Percentiles rank a stretch among this genome's conserved stretches.
Evolutionary conservation across 192 early-diverging fungal genomes (phyloP).

Genomic region (Gryganskiella cystojenkinii): DNA sequence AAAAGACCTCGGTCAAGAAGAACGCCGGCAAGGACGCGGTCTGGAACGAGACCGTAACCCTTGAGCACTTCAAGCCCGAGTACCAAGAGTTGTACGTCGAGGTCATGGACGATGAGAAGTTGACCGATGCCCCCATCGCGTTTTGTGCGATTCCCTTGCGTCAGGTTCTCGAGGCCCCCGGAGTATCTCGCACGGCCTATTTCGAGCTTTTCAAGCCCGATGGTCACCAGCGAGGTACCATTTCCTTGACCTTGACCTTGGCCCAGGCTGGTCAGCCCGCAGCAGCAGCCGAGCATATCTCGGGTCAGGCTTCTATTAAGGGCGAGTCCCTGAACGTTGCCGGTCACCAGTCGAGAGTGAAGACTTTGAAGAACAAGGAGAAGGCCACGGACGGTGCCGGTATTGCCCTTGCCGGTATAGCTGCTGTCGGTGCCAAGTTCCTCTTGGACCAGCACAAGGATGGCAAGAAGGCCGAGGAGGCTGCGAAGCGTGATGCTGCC

Average conservation of each 20-base stretch:
- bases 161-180: constrained; percentile 47
- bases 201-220: constrained; percentile 47
- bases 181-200: constrained; percentile 32
- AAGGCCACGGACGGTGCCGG: constrained; percentile 36
- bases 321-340: constrained; percentile 14
- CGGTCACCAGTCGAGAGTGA: constrained; percentile 39
- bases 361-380: constrained; percentile 44
- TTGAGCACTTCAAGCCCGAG: constrained; percentile 35
- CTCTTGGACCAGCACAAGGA: constrained; percentile 5
- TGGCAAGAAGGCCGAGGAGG: background rate
- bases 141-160: constrained; percentile 58
- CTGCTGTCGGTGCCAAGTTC: constrained; percentile 14
- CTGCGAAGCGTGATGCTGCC: background rate
- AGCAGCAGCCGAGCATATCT: background rate
- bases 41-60: constrained; percentile 55
- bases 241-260: constrained; percentile 41
- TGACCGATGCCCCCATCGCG: constrained; percentile 50
- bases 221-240: constrained; percentile 50
- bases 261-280: constrained; percentile 32
- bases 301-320: constrained; percentile 31
- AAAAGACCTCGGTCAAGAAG: constrained; percentile 60
- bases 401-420: constrained; percentile 36
- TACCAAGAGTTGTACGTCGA: constrained; percentile 53
- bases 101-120: constrained; percentile 53
- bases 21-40: constrained; percentile 54